Evolutionary conservation across 495 filamentous ascomycete genomes (phyloP), one percentile per base, ranked within the genome.

Genomic region (Recurvomyces mirabilis): DNA sequence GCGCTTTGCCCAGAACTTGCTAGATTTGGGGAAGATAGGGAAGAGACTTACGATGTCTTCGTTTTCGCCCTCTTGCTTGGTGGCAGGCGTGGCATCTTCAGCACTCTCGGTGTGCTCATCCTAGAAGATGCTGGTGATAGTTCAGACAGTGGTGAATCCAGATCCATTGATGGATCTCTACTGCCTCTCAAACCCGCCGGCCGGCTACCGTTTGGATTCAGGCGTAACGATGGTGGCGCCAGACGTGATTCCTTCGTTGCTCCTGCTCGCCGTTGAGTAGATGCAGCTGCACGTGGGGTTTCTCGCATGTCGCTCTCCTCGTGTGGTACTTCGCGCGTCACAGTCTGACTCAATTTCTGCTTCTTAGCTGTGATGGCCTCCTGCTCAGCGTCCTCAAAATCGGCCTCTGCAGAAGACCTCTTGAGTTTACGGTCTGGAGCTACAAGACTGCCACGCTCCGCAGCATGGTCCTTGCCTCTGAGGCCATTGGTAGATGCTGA

Each of bases 1-100:
- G n/a, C n/a, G n/a, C n/a, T n/a, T n/a, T n/a, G n/a, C 30, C 14
- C n/a, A 4, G 14, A 5, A 34, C 5, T 4, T 19, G 29, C 7
- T 38, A 18, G 40, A 11, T 25, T 12, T n/a, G 29, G 2, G 34
- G 12, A 10, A 38, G 39, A 26, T 26, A 41, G 32, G 20, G 29
- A 26, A 46, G 52, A 46, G 34, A 79, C 79, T 75, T 67, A 83
- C 79, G 79, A 83, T 52, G 66, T 77, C 65, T 81, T 83, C 47
- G 81, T 71, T 34, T 77, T 72, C 44, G 78, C 67, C 43, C 73
- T 68, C 51, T 73, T 71, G 22, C 24, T 37, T 14, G 44, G 28
- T 5, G 45, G 7, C 63, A 78, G 78, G 46, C 64, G 58, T 25
- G 75, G 66, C 29, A 71, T 69, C 30, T 51, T 55, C 25, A 65